These are phyloP conservation scores for Populus euphratica DNA, from an alignment of 345 rosid species.

Conservation along the genomic window DNA sequence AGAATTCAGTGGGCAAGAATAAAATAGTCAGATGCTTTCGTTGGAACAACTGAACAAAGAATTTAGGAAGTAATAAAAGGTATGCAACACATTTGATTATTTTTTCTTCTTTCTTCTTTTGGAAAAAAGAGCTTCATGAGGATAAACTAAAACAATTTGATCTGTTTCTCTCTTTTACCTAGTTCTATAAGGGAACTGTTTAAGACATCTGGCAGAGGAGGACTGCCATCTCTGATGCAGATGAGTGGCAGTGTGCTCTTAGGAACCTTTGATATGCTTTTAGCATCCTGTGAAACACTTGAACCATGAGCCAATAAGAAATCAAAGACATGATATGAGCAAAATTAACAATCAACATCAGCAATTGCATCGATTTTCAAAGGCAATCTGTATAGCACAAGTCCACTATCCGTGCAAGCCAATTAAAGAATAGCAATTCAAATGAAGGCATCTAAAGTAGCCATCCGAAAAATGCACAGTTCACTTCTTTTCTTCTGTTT, in stretches of 20 bases:
- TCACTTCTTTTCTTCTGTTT: no score
- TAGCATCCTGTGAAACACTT: slow-evolving; percentile 39
- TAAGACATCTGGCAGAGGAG: slow-evolving; percentile 77
- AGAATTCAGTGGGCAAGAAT: background rate
- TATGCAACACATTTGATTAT: background rate
- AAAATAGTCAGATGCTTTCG: background rate
- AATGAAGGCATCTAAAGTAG: background rate
- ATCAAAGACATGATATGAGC: background rate
- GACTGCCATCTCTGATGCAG: slow-evolving; percentile 94
- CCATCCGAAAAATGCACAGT: background rate
- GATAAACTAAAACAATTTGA: background rate
- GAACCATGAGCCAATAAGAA: slow-evolving; percentile 13
- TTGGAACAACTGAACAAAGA: background rate
- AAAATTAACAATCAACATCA: background rate
- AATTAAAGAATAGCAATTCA: no score
- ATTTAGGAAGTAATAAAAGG: background rate
- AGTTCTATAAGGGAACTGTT: slow-evolving; percentile 42
- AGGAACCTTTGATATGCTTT: slow-evolving; percentile 43
- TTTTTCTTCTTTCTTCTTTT: background rate
- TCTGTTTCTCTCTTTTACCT: slow-evolving; percentile 39
- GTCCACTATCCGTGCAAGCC: no score
- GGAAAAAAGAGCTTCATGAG: background rate
- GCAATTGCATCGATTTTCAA: background rate
- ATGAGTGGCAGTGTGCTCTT: slow-evolving; percentile 59
- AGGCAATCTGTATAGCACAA: background rate